A percentile compares a stretch with the other conserved stretches of the same genome.
phyloP scores from a whole-genome alignment of 305 asterid genomes.

The Fraxinus greggii region DNA sequence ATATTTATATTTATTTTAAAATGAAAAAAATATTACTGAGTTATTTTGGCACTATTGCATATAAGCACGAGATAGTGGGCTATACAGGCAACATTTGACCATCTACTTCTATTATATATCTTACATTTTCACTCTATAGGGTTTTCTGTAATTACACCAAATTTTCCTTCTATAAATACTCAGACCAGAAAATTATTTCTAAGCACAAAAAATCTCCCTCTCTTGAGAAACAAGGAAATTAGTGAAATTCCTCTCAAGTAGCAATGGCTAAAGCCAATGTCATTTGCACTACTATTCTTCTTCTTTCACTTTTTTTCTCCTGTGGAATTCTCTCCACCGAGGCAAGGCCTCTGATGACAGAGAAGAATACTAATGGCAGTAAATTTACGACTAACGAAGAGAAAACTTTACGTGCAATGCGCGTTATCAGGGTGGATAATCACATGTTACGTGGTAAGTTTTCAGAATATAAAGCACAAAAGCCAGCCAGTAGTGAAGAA shows the following conservation, averaged over 20 bases:
- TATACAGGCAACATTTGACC: slow-evolving; percentile 18
- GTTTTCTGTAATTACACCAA: slow-evolving; percentile 12
- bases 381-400: not conserved
- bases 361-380: not conserved
- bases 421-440: not conserved
- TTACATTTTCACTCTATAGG: not conserved
- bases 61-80: not conserved
- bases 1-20: too few relatives aligned
- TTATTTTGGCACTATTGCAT: not conserved
- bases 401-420: not conserved
- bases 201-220: not conserved
- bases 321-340: slow-evolving; percentile 23
- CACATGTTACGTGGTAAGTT: not conserved
- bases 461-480: not conserved
- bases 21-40: too few relatives aligned
- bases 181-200: not conserved
- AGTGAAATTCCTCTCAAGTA: not conserved
- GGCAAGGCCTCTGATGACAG: slow-evolving; percentile 15
- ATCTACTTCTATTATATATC: not conserved
- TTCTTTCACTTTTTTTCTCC: slow-evolving; percentile 25
- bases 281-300: slow-evolving; percentile 5
- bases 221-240: not conserved
- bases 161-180: slow-evolving; percentile 26
- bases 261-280: slow-evolving; percentile 27
- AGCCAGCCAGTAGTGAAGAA: not conserved